Evolutionary conservation across 495 filamentous ascomycete species (phyloP).

Genomic region (Penicillium coffeae): DNA sequence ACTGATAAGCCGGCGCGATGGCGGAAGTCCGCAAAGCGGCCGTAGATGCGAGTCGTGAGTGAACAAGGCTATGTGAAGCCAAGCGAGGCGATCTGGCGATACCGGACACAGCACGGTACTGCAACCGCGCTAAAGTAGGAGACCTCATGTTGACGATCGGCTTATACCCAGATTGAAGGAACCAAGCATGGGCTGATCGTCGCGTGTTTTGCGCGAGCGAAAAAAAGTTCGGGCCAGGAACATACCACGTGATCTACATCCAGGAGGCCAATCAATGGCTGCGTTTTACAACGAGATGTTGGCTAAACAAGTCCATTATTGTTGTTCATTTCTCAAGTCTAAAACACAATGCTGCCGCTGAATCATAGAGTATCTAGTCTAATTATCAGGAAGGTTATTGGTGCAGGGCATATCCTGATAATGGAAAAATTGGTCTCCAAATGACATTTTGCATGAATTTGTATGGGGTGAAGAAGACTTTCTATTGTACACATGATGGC

Average conservation of each 20-base stretch:
- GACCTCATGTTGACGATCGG: conserved; percentile 40
- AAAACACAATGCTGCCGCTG: too few species aligned
- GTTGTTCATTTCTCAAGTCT: too few species aligned
- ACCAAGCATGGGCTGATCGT: conserved; percentile 23
- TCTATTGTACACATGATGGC: neutral
- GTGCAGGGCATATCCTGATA: too few species aligned
- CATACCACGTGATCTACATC: conserved; percentile 37
- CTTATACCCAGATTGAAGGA: conserved; percentile 27
- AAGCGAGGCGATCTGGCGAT: conserved; percentile 40
- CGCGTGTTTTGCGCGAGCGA: conserved; percentile 23
- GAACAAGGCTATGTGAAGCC: conserved; percentile 35
- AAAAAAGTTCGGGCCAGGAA: conserved; percentile 50
- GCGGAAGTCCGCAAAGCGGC: conserved; percentile 40
- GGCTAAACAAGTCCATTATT: too few species aligned
- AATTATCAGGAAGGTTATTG: too few species aligned
- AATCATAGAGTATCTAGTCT: too few species aligned
- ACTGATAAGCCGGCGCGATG: conserved; percentile 39
- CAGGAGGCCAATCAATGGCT: conserved; percentile 14
- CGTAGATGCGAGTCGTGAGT: conserved; percentile 39
- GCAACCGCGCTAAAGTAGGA: conserved; percentile 43
- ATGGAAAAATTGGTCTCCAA: conserved; percentile 10
- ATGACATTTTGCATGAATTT: conserved; percentile 2
- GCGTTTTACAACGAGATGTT: conserved; percentile 22
- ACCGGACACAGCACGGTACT: conserved; percentile 41
- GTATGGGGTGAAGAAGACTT: neutral